Percentiles rank a stretch among this genome's conserved stretches.
Conservation (phyloP, 2,329 filamentous ascomycete species). For the Cryphonectria radicalis region DNA sequence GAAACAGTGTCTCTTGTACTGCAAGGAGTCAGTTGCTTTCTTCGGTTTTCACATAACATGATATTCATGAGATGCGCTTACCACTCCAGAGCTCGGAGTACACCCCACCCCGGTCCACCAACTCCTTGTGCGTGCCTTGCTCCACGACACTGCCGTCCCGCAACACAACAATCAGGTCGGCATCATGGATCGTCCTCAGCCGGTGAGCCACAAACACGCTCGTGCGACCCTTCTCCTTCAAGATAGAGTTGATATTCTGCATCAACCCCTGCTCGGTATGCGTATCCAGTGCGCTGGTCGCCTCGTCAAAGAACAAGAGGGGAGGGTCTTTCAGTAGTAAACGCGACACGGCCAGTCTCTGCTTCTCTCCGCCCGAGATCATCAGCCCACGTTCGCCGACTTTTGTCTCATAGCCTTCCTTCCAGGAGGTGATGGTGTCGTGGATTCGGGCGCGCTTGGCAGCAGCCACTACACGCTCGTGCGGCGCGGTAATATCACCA, state of each 20-base stretch:
- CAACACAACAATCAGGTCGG: conserved; percentile 89
- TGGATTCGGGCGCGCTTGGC: conserved; percentile 85
- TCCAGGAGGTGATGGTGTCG: conserved; percentile 77
- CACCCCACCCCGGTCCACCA: conserved; percentile 78
- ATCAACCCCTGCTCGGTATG: conserved; percentile 91
- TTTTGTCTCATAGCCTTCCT: conserved; percentile 86
- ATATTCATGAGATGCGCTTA: conserved; percentile 49
- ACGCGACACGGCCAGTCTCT: conserved; percentile 82
- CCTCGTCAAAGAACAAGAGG: conserved; percentile 92
- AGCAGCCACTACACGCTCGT: conserved; percentile 74
- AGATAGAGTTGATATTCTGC: conserved; percentile 88
- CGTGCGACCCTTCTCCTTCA: conserved; percentile 85
- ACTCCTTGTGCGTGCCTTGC: conserved; percentile 81
- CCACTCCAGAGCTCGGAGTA: conserved; percentile 92
- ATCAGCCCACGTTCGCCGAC: conserved; percentile 95
- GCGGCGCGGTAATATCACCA: conserved; percentile 76
- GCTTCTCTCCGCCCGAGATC: conserved; percentile 95
- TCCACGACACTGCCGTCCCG: conserved; percentile 85
- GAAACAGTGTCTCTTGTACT: conserved; percentile 68
- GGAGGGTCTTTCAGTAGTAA: conserved; percentile 88
- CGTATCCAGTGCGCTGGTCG: conserved; percentile 88
- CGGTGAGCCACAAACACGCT: conserved; percentile 96
- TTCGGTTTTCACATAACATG: not conserved
- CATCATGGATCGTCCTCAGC: conserved; percentile 90
- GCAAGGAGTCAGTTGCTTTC: conserved; percentile 26